These are phyloP conservation scores for Spiraea crenata DNA, from an alignment of 331 rosid species.

Conservation along the genomic window DNA sequence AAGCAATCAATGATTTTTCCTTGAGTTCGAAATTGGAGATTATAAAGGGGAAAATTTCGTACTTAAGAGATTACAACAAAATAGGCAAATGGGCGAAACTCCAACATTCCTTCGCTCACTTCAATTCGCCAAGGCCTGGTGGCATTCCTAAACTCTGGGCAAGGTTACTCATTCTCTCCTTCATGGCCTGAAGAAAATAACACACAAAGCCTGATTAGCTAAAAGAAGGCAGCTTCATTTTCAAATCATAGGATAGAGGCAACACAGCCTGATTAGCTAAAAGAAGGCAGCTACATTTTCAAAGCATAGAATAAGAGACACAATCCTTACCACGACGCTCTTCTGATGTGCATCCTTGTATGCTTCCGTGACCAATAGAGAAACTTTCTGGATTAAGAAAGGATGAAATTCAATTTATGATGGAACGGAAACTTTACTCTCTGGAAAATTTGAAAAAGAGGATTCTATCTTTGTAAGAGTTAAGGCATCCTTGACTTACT, in stretches of 20 bases:
- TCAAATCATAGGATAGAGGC: too few relatives aligned
- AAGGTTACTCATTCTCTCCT: constrained; percentile 82
- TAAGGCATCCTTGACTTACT: constrained; percentile 31
- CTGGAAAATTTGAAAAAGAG: not conserved
- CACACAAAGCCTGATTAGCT: not conserved
- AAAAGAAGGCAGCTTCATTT: too few relatives aligned
- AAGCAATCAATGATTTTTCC: not conserved
- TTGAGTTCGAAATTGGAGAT: not conserved
- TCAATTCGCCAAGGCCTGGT: constrained; percentile 52
- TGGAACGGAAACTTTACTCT: not conserved
- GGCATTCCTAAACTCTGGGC: constrained; percentile 88
- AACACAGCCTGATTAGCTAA: not conserved
- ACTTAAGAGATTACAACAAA: too few relatives aligned
- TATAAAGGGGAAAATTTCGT: too few relatives aligned
- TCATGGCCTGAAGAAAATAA: constrained; percentile 60
- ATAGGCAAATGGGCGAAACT: not conserved
- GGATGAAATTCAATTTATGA: not conserved
- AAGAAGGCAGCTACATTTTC: too few relatives aligned
- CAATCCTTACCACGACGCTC: constrained; percentile 58
- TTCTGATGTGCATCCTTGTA: constrained; percentile 86
- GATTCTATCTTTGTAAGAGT: not conserved
- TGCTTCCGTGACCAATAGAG: constrained; percentile 81
- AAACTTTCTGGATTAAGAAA: constrained; percentile 66
- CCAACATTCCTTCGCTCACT: constrained; percentile 28
- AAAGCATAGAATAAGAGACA: not conserved